A percentile compares a stretch with the other conserved stretches of the same genome.
These are phyloP conservation scores for Xylaria sp. DNA, from an alignment of 2,329 filamentous ascomycete species.

Conservation along the genomic window DNA sequence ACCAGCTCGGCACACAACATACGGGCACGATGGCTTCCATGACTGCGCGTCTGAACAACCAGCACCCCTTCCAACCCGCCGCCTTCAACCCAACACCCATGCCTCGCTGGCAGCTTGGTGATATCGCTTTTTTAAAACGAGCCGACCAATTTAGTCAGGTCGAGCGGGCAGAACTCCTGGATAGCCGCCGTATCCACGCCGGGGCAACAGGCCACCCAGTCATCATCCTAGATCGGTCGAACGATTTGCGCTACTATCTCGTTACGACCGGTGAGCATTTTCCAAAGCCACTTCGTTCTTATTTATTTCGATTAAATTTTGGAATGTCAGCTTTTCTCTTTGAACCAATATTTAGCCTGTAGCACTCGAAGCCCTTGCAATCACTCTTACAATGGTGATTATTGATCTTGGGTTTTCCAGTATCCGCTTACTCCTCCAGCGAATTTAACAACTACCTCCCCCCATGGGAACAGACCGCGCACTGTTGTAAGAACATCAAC, in stretches of 20 bases:
- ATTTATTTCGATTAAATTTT: no score
- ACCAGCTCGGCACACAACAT: background rate
- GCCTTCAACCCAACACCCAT: conserved; percentile 12
- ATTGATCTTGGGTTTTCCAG: no score
- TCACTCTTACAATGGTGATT: no score
- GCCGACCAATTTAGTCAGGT: conserved; percentile 16
- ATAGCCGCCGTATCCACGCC: conserved; percentile 23
- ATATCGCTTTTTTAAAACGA: conserved; percentile 41
- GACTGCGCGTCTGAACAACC: background rate
- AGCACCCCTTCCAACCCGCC: background rate
- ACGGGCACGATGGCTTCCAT: background rate
- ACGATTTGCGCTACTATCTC: conserved; percentile 29
- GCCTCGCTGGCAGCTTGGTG: conserved; percentile 29
- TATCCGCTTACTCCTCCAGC: conserved; percentile 42
- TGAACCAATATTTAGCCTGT: no score
- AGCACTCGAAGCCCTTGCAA: no score
- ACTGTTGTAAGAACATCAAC: conserved; percentile 32
- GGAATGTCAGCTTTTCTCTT: no score
- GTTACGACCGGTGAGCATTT: no score
- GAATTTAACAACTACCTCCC: conserved; percentile 32
- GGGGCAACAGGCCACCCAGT: conserved; percentile 42
- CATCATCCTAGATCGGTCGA: conserved; percentile 39
- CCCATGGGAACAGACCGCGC: conserved; percentile 40
- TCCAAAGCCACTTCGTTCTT: no score
- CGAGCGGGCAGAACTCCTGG: conserved; percentile 31